Conservation (phyloP, 108 stramenopile genomes). For the Bacterosira constricta region DNA sequence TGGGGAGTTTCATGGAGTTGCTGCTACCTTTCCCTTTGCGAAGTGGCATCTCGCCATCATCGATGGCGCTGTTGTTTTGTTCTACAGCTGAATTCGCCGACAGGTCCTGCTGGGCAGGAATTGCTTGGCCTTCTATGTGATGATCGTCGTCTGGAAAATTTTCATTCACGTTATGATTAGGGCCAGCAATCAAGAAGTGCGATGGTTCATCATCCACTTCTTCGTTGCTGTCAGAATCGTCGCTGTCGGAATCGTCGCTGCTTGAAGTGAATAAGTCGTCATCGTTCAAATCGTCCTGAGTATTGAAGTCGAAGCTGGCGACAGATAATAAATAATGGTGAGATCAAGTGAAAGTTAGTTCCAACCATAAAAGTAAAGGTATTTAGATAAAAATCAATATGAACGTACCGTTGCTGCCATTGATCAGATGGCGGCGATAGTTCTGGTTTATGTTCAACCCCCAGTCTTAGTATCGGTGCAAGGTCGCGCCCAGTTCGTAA, state of each 20-base stretch:
- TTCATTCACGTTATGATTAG: constrained; percentile 7
- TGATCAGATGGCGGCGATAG: neutral
- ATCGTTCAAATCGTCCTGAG: neutral
- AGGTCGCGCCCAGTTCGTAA: constrained; percentile 66
- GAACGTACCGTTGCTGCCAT: constrained; percentile 5
- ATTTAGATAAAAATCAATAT: neutral
- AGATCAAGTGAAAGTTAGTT: neutral
- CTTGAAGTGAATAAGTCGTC: constrained; percentile 30
- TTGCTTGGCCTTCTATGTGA: neutral
- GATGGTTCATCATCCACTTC: constrained; percentile 11
- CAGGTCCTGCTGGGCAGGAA: neutral
- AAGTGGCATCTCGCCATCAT: too few relatives aligned
- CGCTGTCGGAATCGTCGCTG: constrained; percentile 42
- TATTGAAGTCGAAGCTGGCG: constrained; percentile 15
- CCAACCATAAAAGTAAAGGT: neutral
- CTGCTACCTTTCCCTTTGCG: neutral
- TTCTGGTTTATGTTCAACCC: constrained; percentile 1
- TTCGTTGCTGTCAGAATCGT: constrained; percentile 1
- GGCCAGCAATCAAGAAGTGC: constrained; percentile 26
- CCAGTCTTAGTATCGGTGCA: constrained; percentile 61
- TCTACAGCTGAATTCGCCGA: constrained; percentile 12
- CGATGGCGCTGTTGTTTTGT: neutral
- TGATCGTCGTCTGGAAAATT: neutral
- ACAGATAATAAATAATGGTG: neutral
- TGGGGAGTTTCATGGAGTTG: neutral